Evolutionary conservation across 345 rosid species (phyloP).

Genomic region (Salix exigua): DNA sequence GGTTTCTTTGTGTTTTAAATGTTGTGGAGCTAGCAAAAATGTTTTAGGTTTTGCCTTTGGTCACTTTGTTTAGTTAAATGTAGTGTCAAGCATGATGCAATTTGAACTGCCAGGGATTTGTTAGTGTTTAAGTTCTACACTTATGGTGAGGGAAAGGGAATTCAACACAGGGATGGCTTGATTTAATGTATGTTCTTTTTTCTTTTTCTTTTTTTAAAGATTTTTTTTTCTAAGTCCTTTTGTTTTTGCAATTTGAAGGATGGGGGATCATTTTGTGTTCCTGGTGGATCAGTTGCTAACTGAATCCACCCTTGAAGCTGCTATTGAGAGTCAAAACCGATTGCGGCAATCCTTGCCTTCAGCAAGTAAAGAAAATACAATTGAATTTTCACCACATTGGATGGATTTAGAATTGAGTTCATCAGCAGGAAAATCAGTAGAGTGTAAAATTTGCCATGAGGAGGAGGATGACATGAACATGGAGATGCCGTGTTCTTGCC

Average conservation of each 20-base stretch:
- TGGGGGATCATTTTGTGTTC: constrained; percentile 78
- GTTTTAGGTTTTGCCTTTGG: background rate
- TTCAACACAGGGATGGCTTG: background rate
- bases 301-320: constrained; percentile 45
- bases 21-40: background rate
- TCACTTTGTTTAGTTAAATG: constrained; percentile 2
- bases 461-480: constrained; percentile 66
- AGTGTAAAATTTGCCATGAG: constrained; percentile 90
- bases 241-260: constrained; percentile 29
- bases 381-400: constrained; percentile 24
- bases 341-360: constrained; percentile 14
- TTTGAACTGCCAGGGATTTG: background rate
- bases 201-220: background rate
- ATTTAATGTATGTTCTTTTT: background rate
- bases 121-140: background rate
- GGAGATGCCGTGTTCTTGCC: constrained; percentile 82
- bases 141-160: background rate
- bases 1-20: background rate
- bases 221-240: background rate
- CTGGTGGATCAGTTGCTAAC: constrained; percentile 52
- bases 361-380: constrained; percentile 18
- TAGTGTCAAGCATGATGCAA: background rate
- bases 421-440: constrained; percentile 38
- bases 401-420: constrained; percentile 35
- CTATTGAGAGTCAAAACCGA: constrained; percentile 23